Evolutionary conservation across 2,329 filamentous ascomycete species (phyloP), one percentile per base, ranked within the genome.

Genomic region (Aspergillus glaucus): DNA sequence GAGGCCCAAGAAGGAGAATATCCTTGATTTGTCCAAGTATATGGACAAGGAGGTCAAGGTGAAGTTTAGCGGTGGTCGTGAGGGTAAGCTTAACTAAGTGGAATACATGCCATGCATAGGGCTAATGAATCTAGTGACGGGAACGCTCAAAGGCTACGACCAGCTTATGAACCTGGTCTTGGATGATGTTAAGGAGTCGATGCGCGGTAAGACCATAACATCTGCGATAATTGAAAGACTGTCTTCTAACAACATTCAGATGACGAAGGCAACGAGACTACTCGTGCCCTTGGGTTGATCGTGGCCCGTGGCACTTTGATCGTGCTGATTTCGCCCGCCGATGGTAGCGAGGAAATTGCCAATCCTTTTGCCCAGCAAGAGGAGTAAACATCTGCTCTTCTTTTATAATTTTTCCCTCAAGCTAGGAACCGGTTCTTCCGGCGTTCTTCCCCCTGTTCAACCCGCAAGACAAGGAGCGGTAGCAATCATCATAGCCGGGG

Each of bases 141-240:
- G 93, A 46, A 88, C 83, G 1, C 77, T 98, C 39, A 97, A 97
- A 71, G 93, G 93, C 54, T 97, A 91, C 69, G 93, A 98, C 68
- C 91, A 93, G 61, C 79, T 98, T 52, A 97, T 97, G 91, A 98
- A 98, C 68, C 78, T 98, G 53, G 93, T 98, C 22, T 77, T 98
- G 49, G 93, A 97, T 64, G 88, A 97, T 59, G 92, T 95, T 46
- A 84, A 93, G 68, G 93, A 98, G 69, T 80, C 86, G 43, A 84
- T 96, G 72, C 81, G 86, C 76, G 92, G 92, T 95, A 74, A 74
- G 54, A 78, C 62, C 47, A 14, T 32, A 15, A 15, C 15, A 15
- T 28, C n/a, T 22, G 12, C 30, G 10, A 4, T 17, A 30, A 2
- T 43, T 24, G 5, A 30, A n/a, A 21, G 10, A 15, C 47, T 8